phyloP scores from a whole-genome alignment of 169 alveolate species.

The Hepatocystis sp. region DNA sequence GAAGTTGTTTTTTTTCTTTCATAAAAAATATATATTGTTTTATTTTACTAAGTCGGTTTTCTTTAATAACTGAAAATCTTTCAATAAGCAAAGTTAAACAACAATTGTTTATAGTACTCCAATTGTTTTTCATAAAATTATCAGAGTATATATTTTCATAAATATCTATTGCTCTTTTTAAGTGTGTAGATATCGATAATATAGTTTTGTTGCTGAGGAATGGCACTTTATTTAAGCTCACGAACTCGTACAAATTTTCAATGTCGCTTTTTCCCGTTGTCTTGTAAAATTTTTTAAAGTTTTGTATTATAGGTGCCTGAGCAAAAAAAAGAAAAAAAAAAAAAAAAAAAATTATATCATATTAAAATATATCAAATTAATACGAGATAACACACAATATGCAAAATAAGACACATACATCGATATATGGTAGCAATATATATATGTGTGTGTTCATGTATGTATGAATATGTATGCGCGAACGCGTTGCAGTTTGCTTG shows the following conservation, averaged over 20 bases:
- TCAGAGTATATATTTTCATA: slow-evolving; percentile 39
- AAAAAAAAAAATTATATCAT: background rate
- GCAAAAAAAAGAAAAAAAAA: background rate
- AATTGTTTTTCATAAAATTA: slow-evolving; percentile 17
- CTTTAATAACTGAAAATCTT: slow-evolving; percentile 15
- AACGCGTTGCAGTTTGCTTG: background rate
- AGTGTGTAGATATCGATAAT: slow-evolving; percentile 25
- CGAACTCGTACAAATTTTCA: slow-evolving; percentile 34
- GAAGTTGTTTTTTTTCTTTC: slow-evolving; percentile 7
- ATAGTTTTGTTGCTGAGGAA: slow-evolving; percentile 31
- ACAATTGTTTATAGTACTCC: slow-evolving; percentile 9
- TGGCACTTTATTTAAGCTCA: slow-evolving; percentile 32
- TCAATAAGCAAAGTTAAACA: slow-evolving; percentile 28
- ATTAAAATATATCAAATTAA: no score
- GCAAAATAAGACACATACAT: no score
- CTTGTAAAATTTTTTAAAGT: slow-evolving; percentile 28
- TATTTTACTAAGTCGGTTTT: slow-evolving; percentile 8
- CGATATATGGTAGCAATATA: background rate
- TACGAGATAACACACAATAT: no score
- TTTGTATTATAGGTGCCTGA: slow-evolving; percentile 49
- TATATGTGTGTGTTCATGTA: no score
- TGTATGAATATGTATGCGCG: background rate
- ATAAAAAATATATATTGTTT: slow-evolving; percentile 13
- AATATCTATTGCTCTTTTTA: slow-evolving; percentile 62
- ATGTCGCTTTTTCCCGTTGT: slow-evolving; percentile 47